Conservation (phyloP, 352 stramenopile genomes). For the Phytophthora vignae region DNA sequence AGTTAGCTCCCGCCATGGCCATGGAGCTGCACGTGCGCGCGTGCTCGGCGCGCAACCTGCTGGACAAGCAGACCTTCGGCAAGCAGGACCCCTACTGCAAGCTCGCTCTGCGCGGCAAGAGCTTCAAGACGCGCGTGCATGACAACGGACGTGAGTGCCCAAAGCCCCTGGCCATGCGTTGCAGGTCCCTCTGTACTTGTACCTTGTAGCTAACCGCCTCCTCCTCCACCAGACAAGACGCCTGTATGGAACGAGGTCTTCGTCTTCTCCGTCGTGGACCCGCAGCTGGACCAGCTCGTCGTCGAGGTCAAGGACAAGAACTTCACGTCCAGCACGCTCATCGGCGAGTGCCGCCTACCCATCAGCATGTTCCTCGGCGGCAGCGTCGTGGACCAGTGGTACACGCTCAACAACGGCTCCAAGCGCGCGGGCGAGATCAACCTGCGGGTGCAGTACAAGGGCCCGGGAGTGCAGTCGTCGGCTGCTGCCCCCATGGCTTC, state of each 20-base stretch:
- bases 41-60: constrained; percentile 80
- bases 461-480: constrained; percentile 30
- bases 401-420: constrained; percentile 74
- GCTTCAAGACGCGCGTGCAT: constrained; percentile 80
- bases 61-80: constrained; percentile 88
- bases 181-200: not conserved
- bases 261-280: constrained; percentile 75
- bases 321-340: constrained; percentile 77
- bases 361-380: constrained; percentile 80
- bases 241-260: constrained; percentile 89
- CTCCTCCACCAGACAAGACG: constrained; percentile 53
- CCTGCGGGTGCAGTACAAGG: constrained; percentile 75
- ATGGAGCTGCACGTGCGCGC: constrained; percentile 85
- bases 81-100: constrained; percentile 89
- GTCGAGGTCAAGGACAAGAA: constrained; percentile 90
- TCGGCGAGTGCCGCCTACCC: constrained; percentile 75
- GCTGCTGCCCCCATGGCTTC: constrained; percentile 21
- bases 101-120: constrained; percentile 64
- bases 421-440: constrained; percentile 82
- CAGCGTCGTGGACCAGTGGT: constrained; percentile 82
- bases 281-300: constrained; percentile 76
- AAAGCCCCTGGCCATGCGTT: not conserved
- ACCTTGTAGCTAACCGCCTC: not conserved
- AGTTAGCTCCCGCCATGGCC: constrained; percentile 3
- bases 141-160: constrained; percentile 77